Percentiles rank a stretch among this genome's conserved stretches.
Conservation (phyloP, 1,284 basidiomycete genomes). For the Anthracocystis setariae region DNA sequence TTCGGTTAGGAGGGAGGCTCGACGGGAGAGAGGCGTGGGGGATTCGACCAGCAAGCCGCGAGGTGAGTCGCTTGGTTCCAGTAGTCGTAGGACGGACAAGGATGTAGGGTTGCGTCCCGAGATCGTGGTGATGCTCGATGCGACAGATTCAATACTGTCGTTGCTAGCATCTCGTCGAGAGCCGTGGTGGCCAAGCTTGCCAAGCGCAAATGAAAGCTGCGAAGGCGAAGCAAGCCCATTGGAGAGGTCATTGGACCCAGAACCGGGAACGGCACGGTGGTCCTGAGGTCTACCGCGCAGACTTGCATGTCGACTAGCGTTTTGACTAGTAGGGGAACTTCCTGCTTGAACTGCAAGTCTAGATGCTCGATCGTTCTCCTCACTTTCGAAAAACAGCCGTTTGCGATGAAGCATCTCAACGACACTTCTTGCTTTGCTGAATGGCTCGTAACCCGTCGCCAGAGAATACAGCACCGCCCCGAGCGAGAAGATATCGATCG, state of each 20-base stretch:
- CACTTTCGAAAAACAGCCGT: constrained; percentile 59
- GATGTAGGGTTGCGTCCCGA: constrained; percentile 32
- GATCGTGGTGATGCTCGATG: constrained; percentile 58
- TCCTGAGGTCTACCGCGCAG: constrained; percentile 35
- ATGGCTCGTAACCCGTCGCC: constrained; percentile 61
- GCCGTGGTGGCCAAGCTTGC: constrained; percentile 13
- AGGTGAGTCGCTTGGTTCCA: constrained; percentile 44
- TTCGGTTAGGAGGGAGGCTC: constrained; percentile 14
- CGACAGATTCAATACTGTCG: constrained; percentile 55
- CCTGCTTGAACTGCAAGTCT: constrained; percentile 50
- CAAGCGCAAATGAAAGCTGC: constrained; percentile 19
- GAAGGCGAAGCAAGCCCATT: constrained; percentile 12
- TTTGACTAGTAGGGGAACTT: constrained; percentile 32
- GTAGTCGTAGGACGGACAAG: constrained; percentile 34
- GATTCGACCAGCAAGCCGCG: constrained; percentile 32
- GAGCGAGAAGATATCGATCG: constrained; percentile 62
- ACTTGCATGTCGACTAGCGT: constrained; percentile 44
- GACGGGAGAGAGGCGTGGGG: constrained; percentile 3
- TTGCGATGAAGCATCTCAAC: constrained; percentile 65
- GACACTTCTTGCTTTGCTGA: constrained; percentile 55
- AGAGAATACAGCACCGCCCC: constrained; percentile 65
- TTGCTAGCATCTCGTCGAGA: constrained; percentile 43
- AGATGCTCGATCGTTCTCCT: constrained; percentile 61
- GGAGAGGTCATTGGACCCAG: constrained; percentile 1
- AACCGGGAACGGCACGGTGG: neutral